These are phyloP conservation scores for Boletus edulis DNA, from an alignment of 768 basidiomycete species.

Conservation along the genomic window DNA sequence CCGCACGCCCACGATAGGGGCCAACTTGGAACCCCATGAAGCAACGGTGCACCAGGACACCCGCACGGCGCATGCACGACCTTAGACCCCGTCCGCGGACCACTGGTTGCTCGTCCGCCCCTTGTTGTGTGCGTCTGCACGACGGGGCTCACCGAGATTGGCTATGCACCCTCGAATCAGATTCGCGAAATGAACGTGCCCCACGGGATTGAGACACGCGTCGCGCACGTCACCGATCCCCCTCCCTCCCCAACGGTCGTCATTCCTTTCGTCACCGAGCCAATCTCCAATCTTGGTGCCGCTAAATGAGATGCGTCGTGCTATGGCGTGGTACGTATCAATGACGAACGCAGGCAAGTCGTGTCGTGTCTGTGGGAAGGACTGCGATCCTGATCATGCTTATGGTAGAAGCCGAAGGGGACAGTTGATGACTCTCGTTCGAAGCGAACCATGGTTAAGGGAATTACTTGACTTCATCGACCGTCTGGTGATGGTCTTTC, in stretches of 20 bases:
- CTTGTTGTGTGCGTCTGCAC: conserved; percentile 1
- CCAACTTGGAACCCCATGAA: conserved; percentile 11
- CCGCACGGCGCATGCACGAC: not conserved
- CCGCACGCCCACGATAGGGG: conserved; percentile 5
- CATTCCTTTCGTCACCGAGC: conserved; percentile 1
- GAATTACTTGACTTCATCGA: not conserved
- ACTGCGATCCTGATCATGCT: not conserved
- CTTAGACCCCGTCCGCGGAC: not conserved
- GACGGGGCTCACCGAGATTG: conserved; percentile 19
- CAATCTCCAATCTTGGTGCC: conserved; percentile 15
- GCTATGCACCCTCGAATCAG: conserved; percentile 20
- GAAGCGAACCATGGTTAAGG: not conserved
- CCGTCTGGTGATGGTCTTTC: conserved; percentile 1
- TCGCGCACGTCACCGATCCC: conserved; percentile 13
- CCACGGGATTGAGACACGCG: conserved; percentile 6
- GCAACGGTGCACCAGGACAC: conserved; percentile 13
- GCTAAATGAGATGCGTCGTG: conserved; percentile 22
- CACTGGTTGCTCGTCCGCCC: not conserved
- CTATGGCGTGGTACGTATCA: conserved; percentile 14
- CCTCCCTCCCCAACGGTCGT: not conserved
- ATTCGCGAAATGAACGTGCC: conserved; percentile 24
- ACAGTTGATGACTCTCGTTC: not conserved
- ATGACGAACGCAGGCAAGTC: conserved; percentile 2
- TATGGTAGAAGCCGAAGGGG: conserved; percentile 7
- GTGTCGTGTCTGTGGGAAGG: not conserved